Evolutionary conservation across 140 eudicot species (phyloP).

Genomic region (Anethum foeniculum): DNA sequence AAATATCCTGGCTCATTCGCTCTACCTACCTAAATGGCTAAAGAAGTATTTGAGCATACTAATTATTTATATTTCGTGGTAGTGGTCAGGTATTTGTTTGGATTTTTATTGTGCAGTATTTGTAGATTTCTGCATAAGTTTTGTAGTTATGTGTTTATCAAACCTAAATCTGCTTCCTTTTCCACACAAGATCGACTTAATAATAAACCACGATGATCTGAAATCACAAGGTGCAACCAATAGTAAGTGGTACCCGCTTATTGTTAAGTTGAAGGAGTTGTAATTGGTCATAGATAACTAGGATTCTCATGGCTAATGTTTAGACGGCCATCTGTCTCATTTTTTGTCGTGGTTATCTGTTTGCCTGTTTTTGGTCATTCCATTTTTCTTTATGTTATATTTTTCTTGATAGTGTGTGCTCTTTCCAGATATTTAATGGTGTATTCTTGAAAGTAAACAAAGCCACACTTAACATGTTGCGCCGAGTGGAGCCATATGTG

Average conservation of each 20-base stretch:
- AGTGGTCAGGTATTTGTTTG: neutral
- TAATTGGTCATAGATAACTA: neutral
- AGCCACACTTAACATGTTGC: conserved; percentile 1
- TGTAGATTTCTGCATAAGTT: neutral
- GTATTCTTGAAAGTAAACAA: conserved; percentile 1
- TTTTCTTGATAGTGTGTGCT: neutral
- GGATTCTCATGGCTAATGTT: neutral
- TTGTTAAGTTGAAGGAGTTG: neutral
- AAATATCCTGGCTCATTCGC: neutral
- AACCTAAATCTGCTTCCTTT: neutral
- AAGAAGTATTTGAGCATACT: neutral
- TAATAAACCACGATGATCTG: neutral
- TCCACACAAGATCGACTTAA: neutral
- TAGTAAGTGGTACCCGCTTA: neutral
- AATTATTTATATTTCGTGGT: neutral
- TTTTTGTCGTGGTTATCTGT: neutral
- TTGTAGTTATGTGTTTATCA: neutral
- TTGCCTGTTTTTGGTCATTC: neutral
- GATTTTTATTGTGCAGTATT: neutral
- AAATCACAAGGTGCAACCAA: neutral
- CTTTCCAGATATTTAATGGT: neutral
- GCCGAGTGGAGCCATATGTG: conserved; percentile 3
- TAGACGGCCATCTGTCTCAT: neutral
- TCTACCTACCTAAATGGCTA: neutral
- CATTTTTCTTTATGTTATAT: neutral